Evolutionary conservation across 2,329 filamentous ascomycete species (phyloP).

Genomic region (Trichoderma afroharzianum): DNA sequence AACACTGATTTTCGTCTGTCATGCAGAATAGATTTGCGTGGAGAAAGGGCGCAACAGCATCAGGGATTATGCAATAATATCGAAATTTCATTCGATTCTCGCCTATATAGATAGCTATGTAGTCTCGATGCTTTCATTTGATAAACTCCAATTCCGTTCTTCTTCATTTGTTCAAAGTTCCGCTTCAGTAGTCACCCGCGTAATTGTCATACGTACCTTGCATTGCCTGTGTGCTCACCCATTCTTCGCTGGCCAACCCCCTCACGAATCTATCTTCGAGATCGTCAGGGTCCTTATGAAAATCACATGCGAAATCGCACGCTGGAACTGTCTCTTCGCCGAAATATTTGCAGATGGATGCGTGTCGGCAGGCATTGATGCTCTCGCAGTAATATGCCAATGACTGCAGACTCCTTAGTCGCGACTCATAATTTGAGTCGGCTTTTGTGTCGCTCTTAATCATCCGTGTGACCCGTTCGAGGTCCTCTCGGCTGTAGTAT

Average conservation of each 20-base stretch:
- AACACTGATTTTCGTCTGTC: constrained; percentile 30
- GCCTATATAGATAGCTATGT: neutral
- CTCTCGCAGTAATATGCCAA: constrained; percentile 81
- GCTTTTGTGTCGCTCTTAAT: constrained; percentile 45
- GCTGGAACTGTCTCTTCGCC: constrained; percentile 57
- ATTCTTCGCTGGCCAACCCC: constrained; percentile 58
- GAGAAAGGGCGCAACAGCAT: neutral
- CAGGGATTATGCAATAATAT: neutral
- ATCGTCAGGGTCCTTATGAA: constrained; percentile 64
- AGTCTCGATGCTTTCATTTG: neutral
- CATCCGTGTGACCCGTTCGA: constrained; percentile 66
- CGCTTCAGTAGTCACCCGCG: constrained; percentile 37
- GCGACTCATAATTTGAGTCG: constrained; percentile 49
- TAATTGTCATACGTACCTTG: constrained; percentile 54
- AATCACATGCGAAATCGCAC: constrained; percentile 75
- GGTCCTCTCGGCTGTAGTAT: constrained; percentile 86
- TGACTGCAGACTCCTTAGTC: constrained; percentile 60
- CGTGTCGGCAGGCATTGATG: constrained; percentile 69
- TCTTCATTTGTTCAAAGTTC: neutral
- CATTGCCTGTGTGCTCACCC: constrained; percentile 60
- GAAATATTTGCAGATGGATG: constrained; percentile 72
- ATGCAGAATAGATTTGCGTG: no score
- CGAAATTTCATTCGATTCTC: neutral
- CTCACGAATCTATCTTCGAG: constrained; percentile 55
- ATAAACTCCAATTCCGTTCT: neutral